Base-by-base conservation (phyloP, 2,329 filamentous ascomycete genomes). In the Tolypocladium endophyticum region DNA sequence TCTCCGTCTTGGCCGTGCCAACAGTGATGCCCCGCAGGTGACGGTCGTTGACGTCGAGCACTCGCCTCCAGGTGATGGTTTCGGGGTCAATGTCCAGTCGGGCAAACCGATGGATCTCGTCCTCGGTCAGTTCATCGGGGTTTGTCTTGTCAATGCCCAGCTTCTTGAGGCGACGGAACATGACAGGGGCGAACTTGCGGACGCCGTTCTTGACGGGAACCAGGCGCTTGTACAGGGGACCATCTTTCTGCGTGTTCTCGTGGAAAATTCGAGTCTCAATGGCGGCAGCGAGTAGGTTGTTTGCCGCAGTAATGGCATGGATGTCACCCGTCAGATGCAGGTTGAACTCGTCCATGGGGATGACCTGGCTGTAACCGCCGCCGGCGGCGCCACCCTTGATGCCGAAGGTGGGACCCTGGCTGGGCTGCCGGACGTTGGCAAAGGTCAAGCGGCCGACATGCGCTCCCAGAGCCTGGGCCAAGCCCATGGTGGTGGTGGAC, bases 261-360 rank as follows among this genome's bases (percentile, higher is more conserved):
- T 99, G 94, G 81, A 97, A 99, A 77, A 99, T 97, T 67, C 94
- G 88, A 1, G 94, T 97, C 72, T 99, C 94, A 63, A 99, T 95
- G 41, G 94, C 94, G 59, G 94, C 94, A 53, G 94, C 93, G 52
- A 99, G 84, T 60, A 99, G 81, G 76, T 99, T 99, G 82, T 97
- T 99, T 43, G 94, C 94, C 35, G 93, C 93, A 58, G 92, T 92
- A 70, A 99, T 94, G 65, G 94, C 94, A 73, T 99, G 94, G 60
- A 99, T 97, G 72, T 99, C 94, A 69, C 94, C 94, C 59, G 94
- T 99, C 69, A 99, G 78, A 74, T 99, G 94, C 71, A 99, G 80
- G 77, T 99, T 99, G 81, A 99, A 99, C 75, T 99, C 94, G 69
- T 99, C 94, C 94, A 99, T 99, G 61, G 94, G 94, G 68, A 99